phyloP scores from a whole-genome alignment of 2,329 filamentous ascomycete species.

The Paecilomyces sp. region DNA sequence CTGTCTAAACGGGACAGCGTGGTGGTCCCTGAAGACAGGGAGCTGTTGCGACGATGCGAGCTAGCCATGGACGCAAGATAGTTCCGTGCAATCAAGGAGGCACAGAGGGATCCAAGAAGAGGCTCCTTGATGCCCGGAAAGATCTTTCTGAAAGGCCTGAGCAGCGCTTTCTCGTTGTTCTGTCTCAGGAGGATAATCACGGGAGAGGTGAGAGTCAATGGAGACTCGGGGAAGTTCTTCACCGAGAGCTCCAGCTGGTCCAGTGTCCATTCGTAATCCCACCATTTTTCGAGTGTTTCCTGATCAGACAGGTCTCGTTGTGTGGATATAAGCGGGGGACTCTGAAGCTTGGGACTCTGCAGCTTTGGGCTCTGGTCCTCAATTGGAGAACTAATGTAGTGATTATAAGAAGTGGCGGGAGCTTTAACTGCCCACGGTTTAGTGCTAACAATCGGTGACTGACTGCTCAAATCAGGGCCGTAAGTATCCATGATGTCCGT shows the following conservation, averaged over 20 bases:
- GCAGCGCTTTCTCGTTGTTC: slow-evolving; percentile 26
- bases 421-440: not conserved
- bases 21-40: slow-evolving; percentile 8
- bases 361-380: slow-evolving; percentile 7
- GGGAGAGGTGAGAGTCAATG: slow-evolving; percentile 30
- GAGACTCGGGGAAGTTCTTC: slow-evolving; percentile 26
- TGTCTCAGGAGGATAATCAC: slow-evolving; percentile 31
- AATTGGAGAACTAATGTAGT: not conserved
- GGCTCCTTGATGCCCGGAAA: slow-evolving; percentile 26
- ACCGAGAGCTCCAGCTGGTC: slow-evolving; percentile 31
- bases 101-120: slow-evolving; percentile 29
- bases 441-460: not conserved
- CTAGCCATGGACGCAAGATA: slow-evolving; percentile 26
- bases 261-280: slow-evolving; percentile 34
- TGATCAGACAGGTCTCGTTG: slow-evolving; percentile 14
- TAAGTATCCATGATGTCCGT: not conserved
- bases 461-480: not conserved
- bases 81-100: slow-evolving; percentile 29
- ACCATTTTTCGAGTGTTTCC: slow-evolving; percentile 22
- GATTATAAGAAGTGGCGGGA: not conserved
- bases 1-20: slow-evolving; percentile 19
- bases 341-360: slow-evolving; percentile 8
- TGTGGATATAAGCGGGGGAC: slow-evolving; percentile 13
- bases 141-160: slow-evolving; percentile 28
- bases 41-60: slow-evolving; percentile 15